Evolutionary conservation across 768 basidiomycete genomes (phyloP).

Genomic region (Boletus tomentosulus): DNA sequence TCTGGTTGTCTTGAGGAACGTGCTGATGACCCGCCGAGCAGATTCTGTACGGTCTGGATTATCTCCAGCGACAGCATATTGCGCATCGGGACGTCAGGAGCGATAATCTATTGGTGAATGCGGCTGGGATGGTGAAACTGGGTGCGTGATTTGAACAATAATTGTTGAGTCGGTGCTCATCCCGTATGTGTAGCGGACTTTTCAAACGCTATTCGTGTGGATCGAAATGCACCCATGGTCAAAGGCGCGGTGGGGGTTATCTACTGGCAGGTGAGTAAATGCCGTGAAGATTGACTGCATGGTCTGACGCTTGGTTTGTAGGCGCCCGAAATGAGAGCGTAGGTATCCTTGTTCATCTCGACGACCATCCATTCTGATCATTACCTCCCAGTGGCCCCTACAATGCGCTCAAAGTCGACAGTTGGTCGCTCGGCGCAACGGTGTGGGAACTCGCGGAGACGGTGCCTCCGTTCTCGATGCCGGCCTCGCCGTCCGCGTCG

Average conservation of each 20-base stretch:
- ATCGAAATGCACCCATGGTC: constrained; percentile 45
- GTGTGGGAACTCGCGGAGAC: constrained; percentile 80
- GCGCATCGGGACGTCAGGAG: constrained; percentile 84
- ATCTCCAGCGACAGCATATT: constrained; percentile 59
- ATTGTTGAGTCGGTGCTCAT: no score
- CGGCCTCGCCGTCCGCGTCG: constrained; percentile 18
- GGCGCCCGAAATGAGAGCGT: constrained; percentile 78
- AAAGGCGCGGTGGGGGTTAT: constrained; percentile 65
- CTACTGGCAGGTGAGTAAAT: constrained; percentile 66
- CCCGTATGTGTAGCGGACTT: constrained; percentile 59
- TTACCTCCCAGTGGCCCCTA: constrained; percentile 52
- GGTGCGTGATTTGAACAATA: constrained; percentile 39
- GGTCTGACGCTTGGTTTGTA: constrained; percentile 8
- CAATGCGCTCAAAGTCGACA: constrained; percentile 69
- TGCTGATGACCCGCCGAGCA: constrained; percentile 25
- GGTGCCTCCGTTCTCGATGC: constrained; percentile 64
- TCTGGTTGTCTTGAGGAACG: neutral
- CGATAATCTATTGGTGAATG: constrained; percentile 75
- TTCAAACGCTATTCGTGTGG: constrained; percentile 65
- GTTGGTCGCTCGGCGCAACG: constrained; percentile 81
- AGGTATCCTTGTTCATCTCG: constrained; percentile 22
- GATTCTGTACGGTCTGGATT: constrained; percentile 64
- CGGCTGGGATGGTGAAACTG: constrained; percentile 66
- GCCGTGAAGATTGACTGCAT: neutral
- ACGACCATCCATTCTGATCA: constrained; percentile 4